Base-by-base conservation (phyloP, 2,329 filamentous ascomycete genomes). In the Ascochyta lentis region DNA sequence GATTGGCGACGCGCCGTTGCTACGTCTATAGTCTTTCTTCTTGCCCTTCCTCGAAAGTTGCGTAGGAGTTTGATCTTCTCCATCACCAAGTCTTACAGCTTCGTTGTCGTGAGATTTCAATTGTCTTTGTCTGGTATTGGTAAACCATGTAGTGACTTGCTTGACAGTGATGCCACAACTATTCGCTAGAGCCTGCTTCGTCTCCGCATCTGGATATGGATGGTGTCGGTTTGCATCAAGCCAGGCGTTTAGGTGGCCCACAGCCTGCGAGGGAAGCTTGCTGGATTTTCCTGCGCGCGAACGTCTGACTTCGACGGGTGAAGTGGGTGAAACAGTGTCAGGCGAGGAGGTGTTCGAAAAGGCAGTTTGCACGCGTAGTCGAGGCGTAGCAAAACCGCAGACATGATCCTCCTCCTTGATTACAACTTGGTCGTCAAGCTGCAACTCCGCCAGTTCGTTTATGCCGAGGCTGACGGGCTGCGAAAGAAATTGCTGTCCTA, bases 71-170 rank as follows among this genome's bases (percentile, higher is more conserved):
- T 56, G 53, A 26, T 4, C 16, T 6, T 39, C 26, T 4, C 15
- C 29, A 33, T 33, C 38, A 7, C 47, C 38, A 12, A 16, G 1
- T 12, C 13, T 16, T 10, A 19, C 38, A 7, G 3, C 2, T 9
- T 44, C 37, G 6, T 31, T 35, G 6, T 56, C 47, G 23, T 43
- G 53, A 3, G 43, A 47, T 16, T 52, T 57, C 26, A 74, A 48
- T 40, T 66, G 64, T 22, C 71, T 58, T 24, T 71, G 71, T 41
- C 72, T 57, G 3, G 70, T 70, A 42, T 75, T 74, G 4, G 70
- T 73, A 39, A 74, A 73, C 72, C 72, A 74, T 22, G 72, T 74
- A 5, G 58, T 70, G 1, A 74, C 67, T 47, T 75, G 72, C 41
- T 72, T 74, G 50, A 72, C 66, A 0, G 71, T 71, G 34, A 74